A percentile compares a stretch with the other conserved stretches of the same genome.
Conservation (phyloP, 1,284 basidiomycete species). For the Dichomitus squalens region DNA sequence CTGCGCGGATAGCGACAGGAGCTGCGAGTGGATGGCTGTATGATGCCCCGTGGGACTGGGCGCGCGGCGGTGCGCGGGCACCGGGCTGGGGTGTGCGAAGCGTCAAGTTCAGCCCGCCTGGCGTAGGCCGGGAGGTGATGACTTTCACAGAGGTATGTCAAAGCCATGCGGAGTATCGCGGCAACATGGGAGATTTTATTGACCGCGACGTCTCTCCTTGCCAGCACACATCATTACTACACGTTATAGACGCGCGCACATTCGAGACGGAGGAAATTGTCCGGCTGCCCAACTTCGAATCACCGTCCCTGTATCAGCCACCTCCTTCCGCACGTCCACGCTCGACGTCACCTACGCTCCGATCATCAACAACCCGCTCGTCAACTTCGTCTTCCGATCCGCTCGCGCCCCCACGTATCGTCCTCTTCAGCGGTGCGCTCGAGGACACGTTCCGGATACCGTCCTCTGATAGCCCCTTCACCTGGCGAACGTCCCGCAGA, state of each 20-base stretch:
- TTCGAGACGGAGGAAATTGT: constrained; percentile 77
- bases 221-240: constrained; percentile 75
- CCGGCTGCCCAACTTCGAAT: constrained; percentile 51
- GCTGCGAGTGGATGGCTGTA: constrained; percentile 55
- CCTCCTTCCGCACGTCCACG: constrained; percentile 29
- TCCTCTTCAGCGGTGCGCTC: constrained; percentile 46
- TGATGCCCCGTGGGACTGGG: constrained; percentile 70
- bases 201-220: not conserved
- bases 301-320: constrained; percentile 22
- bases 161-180: not conserved
- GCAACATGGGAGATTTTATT: not conserved
- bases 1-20: constrained; percentile 40
- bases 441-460: constrained; percentile 60
- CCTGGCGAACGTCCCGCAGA: constrained; percentile 21
- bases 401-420: constrained; percentile 38
- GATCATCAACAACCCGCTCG: constrained; percentile 18
- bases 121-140: constrained; percentile 65
- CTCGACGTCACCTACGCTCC: constrained; percentile 27
- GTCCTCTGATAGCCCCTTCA: constrained; percentile 24
- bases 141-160: constrained; percentile 78
- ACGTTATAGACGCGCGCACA: constrained; percentile 79
- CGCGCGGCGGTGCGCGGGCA: constrained; percentile 49
- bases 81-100: constrained; percentile 79
- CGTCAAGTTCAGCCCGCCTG: constrained; percentile 72
- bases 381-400: constrained; percentile 5